Evolutionary conservation across 495 filamentous ascomycete species (phyloP), one percentile per base, ranked within the genome.

Genomic region (Umbilicaria muhlenbergii): DNA sequence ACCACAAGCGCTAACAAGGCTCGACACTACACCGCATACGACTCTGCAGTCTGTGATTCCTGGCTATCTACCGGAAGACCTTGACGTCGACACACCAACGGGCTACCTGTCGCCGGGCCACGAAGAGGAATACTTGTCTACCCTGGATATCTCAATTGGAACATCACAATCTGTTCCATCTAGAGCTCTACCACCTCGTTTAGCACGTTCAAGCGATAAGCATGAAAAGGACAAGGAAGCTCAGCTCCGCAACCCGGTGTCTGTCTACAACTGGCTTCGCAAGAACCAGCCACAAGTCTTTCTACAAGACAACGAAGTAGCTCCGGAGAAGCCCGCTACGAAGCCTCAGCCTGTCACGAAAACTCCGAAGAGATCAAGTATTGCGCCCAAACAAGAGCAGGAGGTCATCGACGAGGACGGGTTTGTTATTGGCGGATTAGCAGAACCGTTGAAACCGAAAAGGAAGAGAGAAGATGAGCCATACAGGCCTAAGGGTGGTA

Each of bases 241-340:
- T 34, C 67, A 73, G 14, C 24, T 86, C 4, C 74, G 75, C 24
- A 95, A 94, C 52, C 85, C 83, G 0, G 78, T 83, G 33, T 86
- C 80, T 19, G 84, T 92, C 2, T 85, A 87, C 64, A 91, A 89
- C 58, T 95, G 88, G 88, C 65, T 95, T 17, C 74, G 83, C 32
- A 75, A 77, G 45, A 75, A 92, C 54, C 81, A 86, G 44, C 86
- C 86, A 0, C 75, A 86, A 45, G 80, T 81, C 16, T 91, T 88
- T 62, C 63, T 92, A 0, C 82, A 89, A 56, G 84, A 88, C 51
- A 79, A 78, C 42, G 85, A 89, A 56, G 61, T 62, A 31, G 64
- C 60, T 17, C 74, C 75, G 8, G 78, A 80, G 44, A 80, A 79
- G 51, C 74, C 75, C 21, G 61, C 49, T 39, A 62, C 55, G 8